Base-by-base conservation (phyloP, 345 rosid species). In the Excoecaria agallocha region DNA sequence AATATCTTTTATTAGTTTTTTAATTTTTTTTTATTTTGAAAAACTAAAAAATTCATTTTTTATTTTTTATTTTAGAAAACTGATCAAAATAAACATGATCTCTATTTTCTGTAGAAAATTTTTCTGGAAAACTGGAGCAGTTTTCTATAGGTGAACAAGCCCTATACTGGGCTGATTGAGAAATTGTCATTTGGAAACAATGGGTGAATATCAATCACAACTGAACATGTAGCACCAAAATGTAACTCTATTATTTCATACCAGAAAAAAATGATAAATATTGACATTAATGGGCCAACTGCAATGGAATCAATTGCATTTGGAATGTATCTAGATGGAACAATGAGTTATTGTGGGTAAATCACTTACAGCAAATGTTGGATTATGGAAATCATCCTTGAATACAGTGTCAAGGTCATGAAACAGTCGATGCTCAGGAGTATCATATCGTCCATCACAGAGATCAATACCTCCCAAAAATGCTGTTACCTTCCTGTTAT, bases 401-500 rank as follows among this genome's bases (percentile, higher is more conserved):
- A 94, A 94, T 54, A 85, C 72, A 70, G 93, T 83, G 75, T 91
- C 86, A 12, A 75, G 78, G 48, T 58, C 78, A 35, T 16, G 72
- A 79, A 94, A 85, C 41, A 94, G 73, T 68, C 97, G 88, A 30
- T 94, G 98, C 82, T 87, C 89, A 46, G 97, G 97, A 25, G 98
- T 94, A 75, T 94, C 98, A 74, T 94, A 94, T n/a, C 98, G 94
- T 68, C 98, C 98, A 74, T 94, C 93, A 81, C 97, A 94, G 3
- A 94, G 91, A 84, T 94, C 98, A 7, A 92, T 70, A 75, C 98
- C 98, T 79, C 98, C 98, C 30, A 94, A 69, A 85, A 92, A 94
- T 74, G 98, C 92, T 61, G 97, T 90, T 76, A 92, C 55, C 82
- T 87, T 94, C 66, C 98, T 80, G 57, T 89, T 56, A 82, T 88